Base-by-base conservation (phyloP, 495 filamentous ascomycete species). In the Annulohypoxylon maeteangense region DNA sequence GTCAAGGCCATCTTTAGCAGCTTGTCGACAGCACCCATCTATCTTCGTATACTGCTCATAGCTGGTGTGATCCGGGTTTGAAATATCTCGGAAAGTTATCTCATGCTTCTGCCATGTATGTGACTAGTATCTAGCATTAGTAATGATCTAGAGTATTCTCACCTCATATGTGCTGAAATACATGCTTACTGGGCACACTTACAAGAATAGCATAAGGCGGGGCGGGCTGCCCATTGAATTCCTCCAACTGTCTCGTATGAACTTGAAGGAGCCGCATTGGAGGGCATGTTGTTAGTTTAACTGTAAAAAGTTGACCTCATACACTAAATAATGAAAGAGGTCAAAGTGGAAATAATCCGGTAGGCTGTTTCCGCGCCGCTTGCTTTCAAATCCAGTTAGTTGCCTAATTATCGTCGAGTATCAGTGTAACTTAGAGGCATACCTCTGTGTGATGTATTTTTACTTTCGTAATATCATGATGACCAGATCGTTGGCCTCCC, bases 171-270 rank as follows among this genome's bases (percentile, higher is more conserved):
- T n/a, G n/a, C n/a, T n/a, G n/a, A n/a, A 51, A 8, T 11, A 14
- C 22, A 2, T 11, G 22, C 25, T 6, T 27, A 25, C n/a, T n/a
- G n/a, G n/a, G n/a, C n/a, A n/a, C 51, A 31, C 63, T 31, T 18
- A 66, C 63, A 38, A 66, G 63, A 32, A 66, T 66, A 10, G 63
- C 63, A 20, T 66, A 66, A n/a, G 63, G 42, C 44, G 63, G 63
- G 12, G 18, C 42, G 22, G 32, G 40, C 7, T 66, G 29, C 27
- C 63, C 63, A 42, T 40, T 51, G n/a, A 18, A 66, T 50, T 66
- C 63, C 54, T 66, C 54, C 44, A 66, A 29, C 32, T 59, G n/a
- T 50, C 54, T 66, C 42, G 54, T 66, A 51, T 66, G 54, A n/a
- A 66, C 63, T 23, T 66, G 63, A 22, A 66, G 63, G 40, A 66